These are phyloP conservation scores for Apiotrichum veenhuisii DNA, from an alignment of 1,284 basidiomycete species.

Conservation along the genomic window DNA sequence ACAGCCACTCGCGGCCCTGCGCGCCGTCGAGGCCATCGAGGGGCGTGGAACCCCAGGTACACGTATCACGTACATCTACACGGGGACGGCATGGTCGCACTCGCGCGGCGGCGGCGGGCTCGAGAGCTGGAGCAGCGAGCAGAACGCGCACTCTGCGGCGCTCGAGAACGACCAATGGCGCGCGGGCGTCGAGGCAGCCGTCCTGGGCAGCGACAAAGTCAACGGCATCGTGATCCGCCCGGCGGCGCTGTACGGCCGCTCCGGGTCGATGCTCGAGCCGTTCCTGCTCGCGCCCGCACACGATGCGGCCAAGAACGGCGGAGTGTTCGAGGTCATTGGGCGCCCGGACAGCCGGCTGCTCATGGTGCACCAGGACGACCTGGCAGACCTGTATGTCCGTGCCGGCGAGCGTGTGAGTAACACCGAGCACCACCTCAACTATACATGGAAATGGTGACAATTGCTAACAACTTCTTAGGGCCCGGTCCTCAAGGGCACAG, in stretches of 20 bases:
- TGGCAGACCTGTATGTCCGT: conserved; percentile 54
- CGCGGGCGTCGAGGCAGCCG: conserved; percentile 29
- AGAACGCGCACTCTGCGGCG: conserved; percentile 16
- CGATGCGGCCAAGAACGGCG: conserved; percentile 46
- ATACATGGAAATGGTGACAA: too few species aligned
- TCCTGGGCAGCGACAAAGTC: conserved; percentile 28
- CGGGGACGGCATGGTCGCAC: conserved; percentile 55
- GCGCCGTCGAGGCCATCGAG: conserved; percentile 26
- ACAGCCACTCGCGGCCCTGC: conserved; percentile 40
- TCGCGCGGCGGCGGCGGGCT: conserved; percentile 35
- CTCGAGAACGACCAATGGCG: conserved; percentile 30
- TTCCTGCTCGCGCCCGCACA: conserved; percentile 47
- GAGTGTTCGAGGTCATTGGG: conserved; percentile 48
- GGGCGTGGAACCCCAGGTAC: conserved; percentile 33
- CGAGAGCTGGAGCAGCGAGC: conserved; percentile 38
- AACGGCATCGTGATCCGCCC: conserved; percentile 24
- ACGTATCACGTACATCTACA: conserved; percentile 56
- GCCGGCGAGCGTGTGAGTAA: conserved; percentile 50
- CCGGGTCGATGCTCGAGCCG: conserved; percentile 50
- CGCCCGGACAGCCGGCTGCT: conserved; percentile 51
- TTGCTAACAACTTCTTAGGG: conserved; percentile 30
- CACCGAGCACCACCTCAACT: not conserved
- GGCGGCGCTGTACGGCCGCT: conserved; percentile 46
- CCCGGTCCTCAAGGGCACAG: conserved; percentile 49
- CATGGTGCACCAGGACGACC: conserved; percentile 56